Conservation (phyloP, 2,329 filamentous ascomycete genomes). For the Coleophoma cylindrospora region DNA sequence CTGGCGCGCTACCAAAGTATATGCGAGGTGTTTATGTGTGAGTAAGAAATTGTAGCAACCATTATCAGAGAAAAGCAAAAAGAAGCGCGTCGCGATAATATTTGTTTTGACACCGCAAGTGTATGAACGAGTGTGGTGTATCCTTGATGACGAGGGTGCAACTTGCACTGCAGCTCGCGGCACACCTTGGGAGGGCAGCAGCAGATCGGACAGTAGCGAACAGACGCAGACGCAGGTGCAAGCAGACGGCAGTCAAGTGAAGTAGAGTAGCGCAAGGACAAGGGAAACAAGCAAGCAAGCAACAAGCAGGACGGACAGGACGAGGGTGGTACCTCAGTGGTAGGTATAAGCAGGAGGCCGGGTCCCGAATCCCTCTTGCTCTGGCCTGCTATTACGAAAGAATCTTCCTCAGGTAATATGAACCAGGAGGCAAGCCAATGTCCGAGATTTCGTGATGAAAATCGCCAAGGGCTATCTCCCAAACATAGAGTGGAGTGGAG, state of each 20-base stretch:
- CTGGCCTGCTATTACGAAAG: conserved; percentile 16
- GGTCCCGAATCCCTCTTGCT: conserved; percentile 7
- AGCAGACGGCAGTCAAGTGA: conserved; percentile 15
- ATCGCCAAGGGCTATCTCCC: conserved; percentile 13
- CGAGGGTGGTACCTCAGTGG: conserved; percentile 25
- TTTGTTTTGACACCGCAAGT: conserved; percentile 22
- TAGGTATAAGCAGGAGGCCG: conserved; percentile 18
- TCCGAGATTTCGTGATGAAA: conserved; percentile 22
- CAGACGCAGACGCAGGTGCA: conserved; percentile 9
- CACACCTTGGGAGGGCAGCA: conserved; percentile 19
- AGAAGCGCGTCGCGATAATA: conserved; percentile 22
- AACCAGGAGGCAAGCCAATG: conserved; percentile 17
- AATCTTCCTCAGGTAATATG: conserved; percentile 9
- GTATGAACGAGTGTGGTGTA: conserved; percentile 20
- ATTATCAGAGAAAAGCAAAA: conserved; percentile 20
- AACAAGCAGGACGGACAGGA: not conserved
- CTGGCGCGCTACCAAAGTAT: conserved; percentile 2
- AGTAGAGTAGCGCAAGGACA: conserved; percentile 14
- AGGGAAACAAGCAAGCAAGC: conserved; percentile 12
- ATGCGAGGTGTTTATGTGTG: conserved; percentile 14
- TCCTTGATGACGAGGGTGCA: conserved; percentile 27
- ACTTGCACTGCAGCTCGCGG: conserved; percentile 18
- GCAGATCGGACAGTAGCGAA: conserved; percentile 19
- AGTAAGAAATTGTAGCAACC: conserved; percentile 24
- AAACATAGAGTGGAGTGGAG: conserved; percentile 19